A percentile compares a stretch with the other conserved stretches of the same genome.
phyloP scores from a whole-genome alignment of 352 stramenopile species.

The Phytopythium oedochilum region DNA sequence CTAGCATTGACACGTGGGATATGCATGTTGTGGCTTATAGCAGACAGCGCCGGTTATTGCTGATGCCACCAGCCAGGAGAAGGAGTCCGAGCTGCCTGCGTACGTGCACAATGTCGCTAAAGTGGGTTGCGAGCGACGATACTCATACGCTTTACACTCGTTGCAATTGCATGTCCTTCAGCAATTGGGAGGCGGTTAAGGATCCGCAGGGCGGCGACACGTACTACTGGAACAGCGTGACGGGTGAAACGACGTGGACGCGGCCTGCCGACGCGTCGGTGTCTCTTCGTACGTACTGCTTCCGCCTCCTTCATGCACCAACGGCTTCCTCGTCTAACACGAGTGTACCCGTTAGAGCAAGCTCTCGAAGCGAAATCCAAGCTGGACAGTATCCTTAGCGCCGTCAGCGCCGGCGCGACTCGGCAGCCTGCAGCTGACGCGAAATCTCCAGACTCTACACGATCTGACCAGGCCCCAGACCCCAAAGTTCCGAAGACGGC shows the following conservation, averaged over 20 bases:
- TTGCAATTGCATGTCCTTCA: no score
- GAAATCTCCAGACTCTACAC: background rate
- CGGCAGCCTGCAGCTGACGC: conserved; percentile 1
- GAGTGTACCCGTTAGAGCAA: conserved; percentile 20
- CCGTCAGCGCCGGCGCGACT: background rate
- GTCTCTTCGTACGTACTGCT: conserved; percentile 34
- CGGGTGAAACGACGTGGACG: conserved; percentile 73
- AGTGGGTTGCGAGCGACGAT: background rate
- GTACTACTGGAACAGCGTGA: conserved; percentile 78
- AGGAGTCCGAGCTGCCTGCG: background rate
- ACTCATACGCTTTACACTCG: no score
- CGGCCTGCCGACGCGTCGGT: conserved; percentile 37
- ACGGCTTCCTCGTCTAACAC: background rate
- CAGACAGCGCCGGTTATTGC: conserved; percentile 8
- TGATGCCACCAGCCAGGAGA: conserved; percentile 8
- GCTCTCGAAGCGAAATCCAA: conserved; percentile 56
- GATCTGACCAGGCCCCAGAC: background rate
- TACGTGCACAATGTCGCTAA: background rate
- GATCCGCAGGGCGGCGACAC: conserved; percentile 46
- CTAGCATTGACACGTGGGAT: background rate
- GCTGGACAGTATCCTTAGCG: conserved; percentile 45
- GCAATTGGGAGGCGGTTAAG: conserved; percentile 56
- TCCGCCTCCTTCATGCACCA: no score
- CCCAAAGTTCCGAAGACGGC: no score
- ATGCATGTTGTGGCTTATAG: background rate